A percentile compares a stretch with the other conserved stretches of the same genome.
Conservation (phyloP, 2,329 filamentous ascomycete genomes). For the Neopestalotiopsis clavispora region DNA sequence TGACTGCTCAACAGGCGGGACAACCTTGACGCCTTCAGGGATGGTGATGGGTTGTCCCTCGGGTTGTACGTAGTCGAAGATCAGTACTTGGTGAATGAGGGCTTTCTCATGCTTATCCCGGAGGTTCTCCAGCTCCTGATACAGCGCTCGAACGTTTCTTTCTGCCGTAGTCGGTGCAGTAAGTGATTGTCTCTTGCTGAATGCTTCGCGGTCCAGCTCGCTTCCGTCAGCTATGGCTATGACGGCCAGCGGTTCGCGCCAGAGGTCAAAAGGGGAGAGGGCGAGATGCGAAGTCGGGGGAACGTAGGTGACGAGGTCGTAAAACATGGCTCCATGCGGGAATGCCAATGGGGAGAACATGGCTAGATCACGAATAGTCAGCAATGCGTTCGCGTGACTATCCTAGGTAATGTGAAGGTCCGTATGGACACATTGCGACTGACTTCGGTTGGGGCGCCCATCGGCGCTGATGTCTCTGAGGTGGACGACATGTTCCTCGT, state of each 20-base stretch:
- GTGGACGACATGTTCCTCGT: constrained; percentile 79
- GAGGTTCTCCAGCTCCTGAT: constrained; percentile 73
- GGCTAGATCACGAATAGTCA: constrained; percentile 56
- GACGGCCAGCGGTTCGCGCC: constrained; percentile 81
- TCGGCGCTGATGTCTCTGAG: constrained; percentile 88
- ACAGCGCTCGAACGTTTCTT: constrained; percentile 61
- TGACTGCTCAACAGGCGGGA: constrained; percentile 71
- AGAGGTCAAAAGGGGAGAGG: constrained; percentile 87
- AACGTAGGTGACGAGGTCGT: constrained; percentile 81
- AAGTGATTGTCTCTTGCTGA: constrained; percentile 59
- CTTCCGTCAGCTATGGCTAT: constrained; percentile 84
- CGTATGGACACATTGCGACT: constrained; percentile 31
- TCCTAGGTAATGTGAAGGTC: neutral
- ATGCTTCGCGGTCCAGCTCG: constrained; percentile 63
- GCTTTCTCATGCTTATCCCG: constrained; percentile 76
- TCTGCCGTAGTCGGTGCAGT: constrained; percentile 57
- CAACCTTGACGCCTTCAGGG: constrained; percentile 70
- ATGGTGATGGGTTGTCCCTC: constrained; percentile 56
- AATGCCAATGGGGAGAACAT: constrained; percentile 94
- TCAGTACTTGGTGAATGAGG: constrained; percentile 76
- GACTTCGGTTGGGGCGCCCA: constrained; percentile 85
- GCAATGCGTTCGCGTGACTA: constrained; percentile 5
- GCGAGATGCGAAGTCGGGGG: constrained; percentile 81
- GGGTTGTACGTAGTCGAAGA: constrained; percentile 73
- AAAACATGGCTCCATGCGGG: constrained; percentile 83